Conservation (phyloP, 2,329 filamentous ascomycete species). For the Pestalotiopsis sp. region DNA sequence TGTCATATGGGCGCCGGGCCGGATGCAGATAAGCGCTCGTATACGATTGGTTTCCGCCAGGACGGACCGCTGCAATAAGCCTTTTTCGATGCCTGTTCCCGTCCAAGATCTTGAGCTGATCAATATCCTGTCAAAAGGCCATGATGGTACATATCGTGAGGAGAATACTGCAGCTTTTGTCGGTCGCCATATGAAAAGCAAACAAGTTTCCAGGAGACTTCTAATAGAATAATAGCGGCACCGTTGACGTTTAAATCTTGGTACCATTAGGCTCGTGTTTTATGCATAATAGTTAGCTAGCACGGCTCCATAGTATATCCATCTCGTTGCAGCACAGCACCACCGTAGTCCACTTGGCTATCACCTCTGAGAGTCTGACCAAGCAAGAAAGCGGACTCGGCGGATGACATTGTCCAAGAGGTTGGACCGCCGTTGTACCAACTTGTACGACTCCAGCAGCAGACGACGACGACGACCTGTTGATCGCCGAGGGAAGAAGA, state of each 20-base stretch:
- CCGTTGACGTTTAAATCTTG: background rate
- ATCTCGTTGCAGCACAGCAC: background rate
- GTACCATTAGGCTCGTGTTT: background rate
- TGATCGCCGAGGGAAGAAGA: background rate
- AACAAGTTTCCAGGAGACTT: background rate
- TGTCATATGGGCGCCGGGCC: background rate
- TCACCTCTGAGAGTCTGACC: background rate
- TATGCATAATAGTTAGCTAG: background rate
- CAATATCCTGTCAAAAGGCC: background rate
- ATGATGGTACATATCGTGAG: background rate
- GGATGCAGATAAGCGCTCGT: conserved; percentile 3
- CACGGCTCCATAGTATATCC: background rate
- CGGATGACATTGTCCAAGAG: background rate
- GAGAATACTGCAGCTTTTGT: background rate
- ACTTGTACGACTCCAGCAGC: background rate
- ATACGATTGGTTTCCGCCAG: conserved; percentile 15
- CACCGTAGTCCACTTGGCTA: background rate
- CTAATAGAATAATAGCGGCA: background rate
- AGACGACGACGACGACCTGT: background rate
- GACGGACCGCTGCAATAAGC: conserved; percentile 10
- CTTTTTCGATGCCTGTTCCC: background rate
- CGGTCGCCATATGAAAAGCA: background rate
- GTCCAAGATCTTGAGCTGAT: background rate
- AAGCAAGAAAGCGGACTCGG: background rate
- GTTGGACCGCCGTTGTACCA: background rate